These are phyloP conservation scores for Knoxdaviesia proteae DNA, from an alignment of 2,329 filamentous ascomycete species.

Conservation along the genomic window DNA sequence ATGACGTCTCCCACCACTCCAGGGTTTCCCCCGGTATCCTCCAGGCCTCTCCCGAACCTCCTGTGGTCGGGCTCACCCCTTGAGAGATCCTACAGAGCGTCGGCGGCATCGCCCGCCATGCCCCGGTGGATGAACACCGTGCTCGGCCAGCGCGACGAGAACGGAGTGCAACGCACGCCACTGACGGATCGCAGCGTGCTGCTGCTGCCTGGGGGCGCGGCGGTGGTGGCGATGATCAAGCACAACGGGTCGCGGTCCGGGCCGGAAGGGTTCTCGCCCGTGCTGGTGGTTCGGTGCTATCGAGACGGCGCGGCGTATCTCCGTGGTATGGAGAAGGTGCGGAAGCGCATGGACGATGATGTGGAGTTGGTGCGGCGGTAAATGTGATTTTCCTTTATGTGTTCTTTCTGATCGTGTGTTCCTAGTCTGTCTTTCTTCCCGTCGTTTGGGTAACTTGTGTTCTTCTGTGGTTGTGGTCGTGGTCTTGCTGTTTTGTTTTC, in stretches of 20 bases:
- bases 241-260: not conserved
- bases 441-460: not conserved
- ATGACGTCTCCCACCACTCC: no score
- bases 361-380: not conserved
- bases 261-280: not conserved
- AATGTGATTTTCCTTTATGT: not conserved
- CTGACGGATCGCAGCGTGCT: slow-evolving; percentile 3
- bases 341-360: not conserved
- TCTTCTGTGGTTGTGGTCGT: not conserved
- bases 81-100: no score
- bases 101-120: no score
- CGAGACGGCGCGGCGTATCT: slow-evolving; percentile 3
- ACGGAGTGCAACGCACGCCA: no score
- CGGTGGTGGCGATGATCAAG: slow-evolving; percentile 4
- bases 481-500: not conserved
- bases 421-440: not conserved
- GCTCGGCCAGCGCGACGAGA: not conserved
- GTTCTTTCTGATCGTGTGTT: not conserved
- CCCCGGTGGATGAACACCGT: not conserved
- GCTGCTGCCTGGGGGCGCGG: slow-evolving; percentile 2
- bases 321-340: not conserved
- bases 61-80: not conserved
- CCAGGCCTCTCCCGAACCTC: slow-evolving; percentile 1
- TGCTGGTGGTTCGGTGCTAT: slow-evolving; percentile 3
- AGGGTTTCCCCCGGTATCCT: no score